phyloP scores from a whole-genome alignment of 495 filamentous ascomycete genomes.

The Hypoxylon fuscum region DNA sequence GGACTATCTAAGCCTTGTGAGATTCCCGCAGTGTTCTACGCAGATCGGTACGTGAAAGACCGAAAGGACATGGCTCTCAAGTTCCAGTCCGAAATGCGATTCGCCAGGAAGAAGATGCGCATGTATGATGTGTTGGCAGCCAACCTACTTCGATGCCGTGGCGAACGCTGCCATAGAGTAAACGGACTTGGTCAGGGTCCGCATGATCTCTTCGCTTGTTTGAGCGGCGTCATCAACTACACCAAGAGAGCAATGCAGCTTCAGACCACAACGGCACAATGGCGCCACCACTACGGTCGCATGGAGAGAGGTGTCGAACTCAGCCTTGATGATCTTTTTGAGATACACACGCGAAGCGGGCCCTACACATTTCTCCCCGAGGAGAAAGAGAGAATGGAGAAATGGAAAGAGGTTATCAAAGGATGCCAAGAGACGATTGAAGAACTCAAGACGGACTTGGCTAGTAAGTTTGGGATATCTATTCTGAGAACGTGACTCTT shows the following conservation, averaged over 20 bases:
- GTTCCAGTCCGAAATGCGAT: slow-evolving; percentile 50
- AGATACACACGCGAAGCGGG: slow-evolving; percentile 38
- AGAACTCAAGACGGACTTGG: slow-evolving; percentile 15
- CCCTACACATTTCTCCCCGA: slow-evolving; percentile 32
- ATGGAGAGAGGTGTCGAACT: slow-evolving; percentile 23
- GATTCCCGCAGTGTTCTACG: slow-evolving; percentile 76
- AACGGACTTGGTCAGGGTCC: slow-evolving; percentile 24
- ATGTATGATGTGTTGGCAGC: slow-evolving; percentile 11
- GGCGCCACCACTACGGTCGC: slow-evolving; percentile 31
- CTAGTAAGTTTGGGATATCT: slow-evolving; percentile 19
- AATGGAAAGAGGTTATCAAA: slow-evolving; percentile 28
- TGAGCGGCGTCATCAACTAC: slow-evolving; percentile 30
- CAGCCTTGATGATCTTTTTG: slow-evolving; percentile 38
- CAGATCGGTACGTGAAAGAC: slow-evolving; percentile 77
- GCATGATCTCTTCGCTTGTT: slow-evolving; percentile 36
- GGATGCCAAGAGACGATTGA: slow-evolving; percentile 26
- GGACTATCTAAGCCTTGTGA: slow-evolving; percentile 62
- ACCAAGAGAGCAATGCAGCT: slow-evolving; percentile 32
- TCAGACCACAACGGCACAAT: slow-evolving; percentile 38
- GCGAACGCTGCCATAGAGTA: slow-evolving; percentile 32
- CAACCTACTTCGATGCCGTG: slow-evolving; percentile 21
- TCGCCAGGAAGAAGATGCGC: slow-evolving; percentile 36
- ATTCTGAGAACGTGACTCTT: neutral
- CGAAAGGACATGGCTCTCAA: slow-evolving; percentile 60
- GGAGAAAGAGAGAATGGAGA: slow-evolving; percentile 33